Conservation (phyloP, 2,329 filamentous ascomycete genomes). For the Immersiporthe knoxdaviesiana region DNA sequence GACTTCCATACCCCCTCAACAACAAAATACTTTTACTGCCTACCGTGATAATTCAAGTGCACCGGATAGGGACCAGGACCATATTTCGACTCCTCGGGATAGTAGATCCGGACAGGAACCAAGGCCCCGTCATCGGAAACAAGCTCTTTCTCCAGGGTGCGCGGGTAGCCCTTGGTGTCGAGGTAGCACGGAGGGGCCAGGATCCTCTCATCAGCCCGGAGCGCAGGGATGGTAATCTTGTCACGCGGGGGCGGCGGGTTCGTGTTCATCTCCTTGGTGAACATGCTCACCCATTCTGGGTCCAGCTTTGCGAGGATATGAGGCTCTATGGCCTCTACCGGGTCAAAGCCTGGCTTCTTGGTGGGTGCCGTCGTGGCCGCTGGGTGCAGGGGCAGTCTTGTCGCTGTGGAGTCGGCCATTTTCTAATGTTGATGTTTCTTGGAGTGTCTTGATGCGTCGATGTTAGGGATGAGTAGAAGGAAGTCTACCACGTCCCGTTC, state of each 20-base stretch:
- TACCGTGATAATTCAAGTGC: conserved; percentile 44
- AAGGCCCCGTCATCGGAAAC: conserved; percentile 37
- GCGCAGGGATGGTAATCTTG: conserved; percentile 36
- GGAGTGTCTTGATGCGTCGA: not conserved
- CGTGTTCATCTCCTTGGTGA: conserved; percentile 34
- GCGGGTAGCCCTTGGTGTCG: conserved; percentile 36
- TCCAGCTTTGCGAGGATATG: conserved; percentile 37
- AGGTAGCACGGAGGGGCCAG: conserved; percentile 35
- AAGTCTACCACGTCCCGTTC: not conserved
- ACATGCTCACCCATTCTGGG: conserved; percentile 37
- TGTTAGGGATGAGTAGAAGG: not conserved
- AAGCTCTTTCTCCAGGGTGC: conserved; percentile 36
- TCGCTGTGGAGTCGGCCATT: not conserved
- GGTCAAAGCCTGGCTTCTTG: conserved; percentile 17
- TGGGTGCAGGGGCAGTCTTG: conserved; percentile 27
- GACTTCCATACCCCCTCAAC: not conserved
- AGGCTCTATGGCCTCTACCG: conserved; percentile 35
- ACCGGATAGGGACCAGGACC: conserved; percentile 40
- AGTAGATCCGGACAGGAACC: conserved; percentile 40
- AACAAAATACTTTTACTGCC: not conserved
- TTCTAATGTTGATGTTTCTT: not conserved
- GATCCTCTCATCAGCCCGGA: conserved; percentile 37
- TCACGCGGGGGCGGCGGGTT: conserved; percentile 29
- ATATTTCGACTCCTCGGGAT: conserved; percentile 37
- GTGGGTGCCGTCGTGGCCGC: conserved; percentile 37